Conservation (phyloP, 495 filamentous ascomycete genomes). For the Penicillium simplicissimum region DNA sequence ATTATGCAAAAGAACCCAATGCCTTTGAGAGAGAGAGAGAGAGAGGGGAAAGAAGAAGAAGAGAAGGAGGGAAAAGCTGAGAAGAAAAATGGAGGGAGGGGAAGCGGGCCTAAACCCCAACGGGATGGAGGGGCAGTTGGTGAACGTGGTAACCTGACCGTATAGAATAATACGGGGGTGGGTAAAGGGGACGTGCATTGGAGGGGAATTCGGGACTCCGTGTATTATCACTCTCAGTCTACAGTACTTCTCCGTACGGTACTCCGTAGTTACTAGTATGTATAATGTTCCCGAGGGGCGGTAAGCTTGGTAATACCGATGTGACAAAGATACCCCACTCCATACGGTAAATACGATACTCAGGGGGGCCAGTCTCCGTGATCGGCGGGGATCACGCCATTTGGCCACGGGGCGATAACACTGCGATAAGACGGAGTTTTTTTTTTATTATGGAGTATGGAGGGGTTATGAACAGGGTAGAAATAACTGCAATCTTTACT, state of each 20-base stretch:
- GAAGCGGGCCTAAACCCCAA: slow-evolving; percentile 24
- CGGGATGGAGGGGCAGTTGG: slow-evolving; percentile 29
- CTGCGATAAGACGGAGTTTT: not conserved
- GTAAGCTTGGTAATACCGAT: slow-evolving; percentile 4
- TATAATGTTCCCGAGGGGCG: not conserved
- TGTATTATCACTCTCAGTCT: no score
- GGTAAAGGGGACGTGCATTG: not conserved
- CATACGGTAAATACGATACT: slow-evolving; percentile 1
- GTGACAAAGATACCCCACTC: slow-evolving; percentile 6
- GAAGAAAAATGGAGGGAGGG: slow-evolving; percentile 36
- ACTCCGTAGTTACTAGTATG: no score
- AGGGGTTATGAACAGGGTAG: not conserved
- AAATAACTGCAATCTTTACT: not conserved
- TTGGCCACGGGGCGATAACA: slow-evolving; percentile 19
- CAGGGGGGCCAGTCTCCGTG: slow-evolving; percentile 14
- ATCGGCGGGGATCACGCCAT: slow-evolving; percentile 31
- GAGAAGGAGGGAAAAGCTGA: slow-evolving; percentile 26
- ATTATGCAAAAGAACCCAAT: slow-evolving; percentile 27
- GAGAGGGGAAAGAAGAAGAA: slow-evolving; percentile 23
- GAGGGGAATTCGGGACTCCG: not conserved
- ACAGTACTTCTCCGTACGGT: no score
- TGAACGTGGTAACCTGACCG: not conserved
- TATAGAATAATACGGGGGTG: not conserved
- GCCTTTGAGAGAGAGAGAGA: slow-evolving; percentile 26
- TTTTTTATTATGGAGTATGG: not conserved